A percentile compares a stretch with the other conserved stretches of the same genome.
Evolutionary conservation across 305 asterid genomes (phyloP).

Genomic region (Coffea humblotiana): DNA sequence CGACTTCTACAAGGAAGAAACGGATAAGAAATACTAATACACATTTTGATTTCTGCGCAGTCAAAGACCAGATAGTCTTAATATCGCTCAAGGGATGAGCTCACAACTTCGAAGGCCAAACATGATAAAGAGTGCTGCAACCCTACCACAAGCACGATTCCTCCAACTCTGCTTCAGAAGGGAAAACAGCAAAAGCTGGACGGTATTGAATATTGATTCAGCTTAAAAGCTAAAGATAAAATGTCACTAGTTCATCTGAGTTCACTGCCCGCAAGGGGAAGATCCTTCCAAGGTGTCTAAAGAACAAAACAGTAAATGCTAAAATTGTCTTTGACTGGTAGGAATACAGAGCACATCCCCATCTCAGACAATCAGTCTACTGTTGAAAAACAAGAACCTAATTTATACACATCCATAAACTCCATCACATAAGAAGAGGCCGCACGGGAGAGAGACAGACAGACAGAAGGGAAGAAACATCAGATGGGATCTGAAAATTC

Average conservation of each 20-base stretch:
- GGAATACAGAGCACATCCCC: not conserved
- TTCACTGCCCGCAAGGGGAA: not conserved
- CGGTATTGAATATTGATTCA: not conserved
- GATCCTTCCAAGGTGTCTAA: not conserved
- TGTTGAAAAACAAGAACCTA: slow-evolving; percentile 10
- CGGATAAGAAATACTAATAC: no score
- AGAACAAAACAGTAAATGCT: not conserved
- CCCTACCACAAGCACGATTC: not conserved
- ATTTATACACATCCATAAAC: slow-evolving; percentile 9
- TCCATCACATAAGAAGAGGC: slow-evolving; percentile 2
- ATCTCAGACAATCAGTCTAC: slow-evolving; percentile 9
- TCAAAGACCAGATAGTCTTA: not conserved
- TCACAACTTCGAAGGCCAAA: not conserved
- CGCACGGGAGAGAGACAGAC: not conserved
- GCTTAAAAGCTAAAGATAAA: not conserved
- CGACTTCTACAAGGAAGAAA: no score
- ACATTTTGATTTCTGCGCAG: not conserved
- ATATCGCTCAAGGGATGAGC: not conserved
- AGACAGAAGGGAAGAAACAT: not conserved
- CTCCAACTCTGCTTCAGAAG: not conserved
- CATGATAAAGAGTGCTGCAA: not conserved
- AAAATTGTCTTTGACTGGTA: not conserved
- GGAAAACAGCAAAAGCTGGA: not conserved
- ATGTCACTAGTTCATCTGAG: not conserved
- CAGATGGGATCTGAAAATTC: slow-evolving; percentile 20